Evolutionary conservation across 208 protist species (phyloP), one percentile per base, ranked within the genome.

Genomic region (Trypanosoma scelopori): DNA sequence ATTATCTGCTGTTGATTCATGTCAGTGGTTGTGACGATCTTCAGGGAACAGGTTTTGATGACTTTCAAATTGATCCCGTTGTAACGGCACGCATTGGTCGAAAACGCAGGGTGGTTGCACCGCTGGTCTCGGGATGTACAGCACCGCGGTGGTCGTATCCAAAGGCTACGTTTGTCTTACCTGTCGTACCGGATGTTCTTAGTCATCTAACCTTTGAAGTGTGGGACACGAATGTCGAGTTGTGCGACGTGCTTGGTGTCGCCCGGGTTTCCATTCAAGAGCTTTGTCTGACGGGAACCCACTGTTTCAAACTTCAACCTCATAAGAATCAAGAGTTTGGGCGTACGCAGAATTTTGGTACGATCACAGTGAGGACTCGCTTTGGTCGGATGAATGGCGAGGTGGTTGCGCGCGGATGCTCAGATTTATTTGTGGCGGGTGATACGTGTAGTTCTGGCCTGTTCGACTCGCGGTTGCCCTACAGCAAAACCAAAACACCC

Each of bases 221-320:
- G 5, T 95, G 82, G 73, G 85, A 92, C 65, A 87, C 87, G 46
- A 74, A 90, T 45, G 70, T 87, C 35, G 83, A 92, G 48, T 76
- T 88, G 46, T 81, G 75, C 45, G 87, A 87, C 51, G 69, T 76
- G n/a, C 72, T 95, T 32, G 86, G 90, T 51, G 76, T 84, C 43
- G 84, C 78, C 16, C 62, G 67, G 25, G 62, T 92, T 55, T 73
- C 85, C 16, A 68, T 95, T 42, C 47, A 57, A 48, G 72, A 84
- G 41, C 69, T 94, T 53, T 74, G 84, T 53, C 62, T 58, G 58
- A 94, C 71, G 20, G 70, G 77, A 0, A 43, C 63, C 43, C 81
- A 87, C 64, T 57, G 43, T 4, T 86, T 73, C 55, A 16, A 30
- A 42, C 51, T 74, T 43, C 68, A 74, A 55, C 68, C 68, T 0